A percentile compares a stretch with the other conserved stretches of the same genome.
Conservation (phyloP, 345 rosid species). For the Aquilaria yunnanensis region DNA sequence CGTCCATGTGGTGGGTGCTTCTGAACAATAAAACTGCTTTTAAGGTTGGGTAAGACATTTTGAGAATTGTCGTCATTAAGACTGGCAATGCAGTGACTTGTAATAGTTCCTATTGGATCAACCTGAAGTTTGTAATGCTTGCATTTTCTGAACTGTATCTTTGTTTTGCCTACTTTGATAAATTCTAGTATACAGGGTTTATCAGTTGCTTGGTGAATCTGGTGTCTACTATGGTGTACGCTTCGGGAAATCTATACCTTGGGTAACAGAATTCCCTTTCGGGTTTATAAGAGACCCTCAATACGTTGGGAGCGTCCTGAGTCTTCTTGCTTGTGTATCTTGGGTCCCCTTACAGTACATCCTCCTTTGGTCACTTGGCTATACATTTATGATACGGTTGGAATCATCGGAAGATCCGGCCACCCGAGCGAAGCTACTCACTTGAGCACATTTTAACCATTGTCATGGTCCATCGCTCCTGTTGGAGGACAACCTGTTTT, state of each 20-base stretch:
- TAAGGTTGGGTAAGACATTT: neutral
- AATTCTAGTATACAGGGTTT: conserved; percentile 49
- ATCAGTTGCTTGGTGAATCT: conserved; percentile 83
- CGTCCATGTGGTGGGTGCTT: too few species aligned
- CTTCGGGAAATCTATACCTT: conserved; percentile 69
- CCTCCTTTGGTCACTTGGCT: conserved; percentile 69
- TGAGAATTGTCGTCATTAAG: neutral
- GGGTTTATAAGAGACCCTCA: conserved; percentile 90
- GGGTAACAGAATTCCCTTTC: conserved; percentile 91
- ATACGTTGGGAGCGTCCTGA: conserved; percentile 79
- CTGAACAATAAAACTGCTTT: neutral
- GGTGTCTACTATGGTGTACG: conserved; percentile 89
- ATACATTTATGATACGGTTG: conserved; percentile 51
- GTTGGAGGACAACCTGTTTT: too few species aligned
- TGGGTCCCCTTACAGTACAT: conserved; percentile 88
- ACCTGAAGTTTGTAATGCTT: neutral
- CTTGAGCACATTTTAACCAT: conserved; percentile 19
- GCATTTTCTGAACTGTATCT: neutral
- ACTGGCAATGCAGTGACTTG: neutral
- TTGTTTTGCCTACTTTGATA: neutral
- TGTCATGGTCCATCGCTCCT: too few species aligned
- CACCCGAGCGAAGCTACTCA: conserved; percentile 56
- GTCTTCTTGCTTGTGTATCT: conserved; percentile 61
- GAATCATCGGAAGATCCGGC: conserved; percentile 67
- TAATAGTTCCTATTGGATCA: neutral